Evolutionary conservation across 2,329 filamentous ascomycete genomes (phyloP).

Genomic region (Fusarium succisae): DNA sequence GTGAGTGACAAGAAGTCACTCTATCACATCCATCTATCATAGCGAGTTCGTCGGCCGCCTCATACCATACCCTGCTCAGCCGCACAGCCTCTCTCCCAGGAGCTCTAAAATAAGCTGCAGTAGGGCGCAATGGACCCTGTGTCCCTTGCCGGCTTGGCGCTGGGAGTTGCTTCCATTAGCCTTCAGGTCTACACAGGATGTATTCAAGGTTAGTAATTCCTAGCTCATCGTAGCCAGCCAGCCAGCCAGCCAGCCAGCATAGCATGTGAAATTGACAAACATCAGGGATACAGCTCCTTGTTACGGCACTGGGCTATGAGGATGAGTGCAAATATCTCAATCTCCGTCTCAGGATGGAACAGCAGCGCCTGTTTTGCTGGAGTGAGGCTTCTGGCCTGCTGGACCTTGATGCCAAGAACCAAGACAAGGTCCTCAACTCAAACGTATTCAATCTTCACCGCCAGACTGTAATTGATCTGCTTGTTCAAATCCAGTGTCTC

Average conservation of each 20-base stretch:
- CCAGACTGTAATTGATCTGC: constrained; percentile 58
- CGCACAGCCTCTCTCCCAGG: constrained; percentile 2
- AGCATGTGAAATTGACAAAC: neutral
- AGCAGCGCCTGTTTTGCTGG: constrained; percentile 60
- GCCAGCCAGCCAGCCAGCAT: neutral
- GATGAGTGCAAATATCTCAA: constrained; percentile 60
- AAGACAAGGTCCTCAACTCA: constrained; percentile 54
- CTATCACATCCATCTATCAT: neutral
- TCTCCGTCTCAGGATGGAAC: constrained; percentile 59
- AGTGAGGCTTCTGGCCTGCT: constrained; percentile 59
- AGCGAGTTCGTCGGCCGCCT: neutral
- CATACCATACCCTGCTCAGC: neutral
- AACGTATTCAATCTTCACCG: constrained; percentile 60
- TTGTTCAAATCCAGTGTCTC: constrained; percentile 58
- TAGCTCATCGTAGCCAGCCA: neutral
- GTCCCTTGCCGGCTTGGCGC: constrained; percentile 53
- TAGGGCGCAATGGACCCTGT: constrained; percentile 53
- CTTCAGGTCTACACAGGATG: constrained; percentile 58
- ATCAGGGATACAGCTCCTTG: constrained; percentile 57
- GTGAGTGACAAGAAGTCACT: neutral
- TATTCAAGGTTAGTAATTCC: constrained; percentile 50
- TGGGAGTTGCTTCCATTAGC: constrained; percentile 57
- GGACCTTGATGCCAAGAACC: constrained; percentile 54
- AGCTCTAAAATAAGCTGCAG: constrained; percentile 6
- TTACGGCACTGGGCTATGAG: constrained; percentile 59